Base-by-base conservation (phyloP, 164 flowering plant genomes). In the Piper betle region DNA sequence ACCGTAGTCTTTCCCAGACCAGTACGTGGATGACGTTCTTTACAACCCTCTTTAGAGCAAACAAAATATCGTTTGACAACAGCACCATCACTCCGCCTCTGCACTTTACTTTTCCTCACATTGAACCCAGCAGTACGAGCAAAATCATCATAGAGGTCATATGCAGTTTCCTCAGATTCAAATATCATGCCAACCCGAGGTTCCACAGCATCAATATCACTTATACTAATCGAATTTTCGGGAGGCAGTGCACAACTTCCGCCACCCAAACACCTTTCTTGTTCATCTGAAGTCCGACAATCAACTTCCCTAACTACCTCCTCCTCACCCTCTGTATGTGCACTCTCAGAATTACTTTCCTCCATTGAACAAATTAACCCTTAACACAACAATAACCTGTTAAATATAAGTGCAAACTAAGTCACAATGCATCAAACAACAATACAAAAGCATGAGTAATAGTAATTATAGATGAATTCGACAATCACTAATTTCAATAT, bases 41-140 rank as follows among this genome's bases (percentile, higher is more conserved):
- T 43, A 43, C 12, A 43, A 43, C 58, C 58, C 38, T 55, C 58
- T 55, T 55, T 55, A 25, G 33, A 55, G 33, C 58, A 55, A 55
- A 55, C 58, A 25, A 55, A 55, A 25, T 13, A 55, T 12, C 38
- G 58, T 39, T 43, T 43, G 12, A 43, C 12, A 10, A 43, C 12
- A 43, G 50, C 12, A 1, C 10, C 50, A 43, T 43, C 50, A 43
- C 12, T 43, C 8, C 50, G 50, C 12, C 50, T 10, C 12, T 43
- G 50, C 8, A 43, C 50, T 43, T 43, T 43, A 15, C 50, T 43
- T 6, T 43, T 43, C 12, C 50, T 43, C 50, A 43, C 50, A 43
- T 43, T 43, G 50, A 43, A 43, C 8, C 50, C 50, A 10, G 12
- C 50, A 8, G 12, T 43, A 8, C 50, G 50, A 43, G 50, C 50